Base-by-base conservation (phyloP, 257 asterid genomes). In the Haberlea rhodopensis region DNA sequence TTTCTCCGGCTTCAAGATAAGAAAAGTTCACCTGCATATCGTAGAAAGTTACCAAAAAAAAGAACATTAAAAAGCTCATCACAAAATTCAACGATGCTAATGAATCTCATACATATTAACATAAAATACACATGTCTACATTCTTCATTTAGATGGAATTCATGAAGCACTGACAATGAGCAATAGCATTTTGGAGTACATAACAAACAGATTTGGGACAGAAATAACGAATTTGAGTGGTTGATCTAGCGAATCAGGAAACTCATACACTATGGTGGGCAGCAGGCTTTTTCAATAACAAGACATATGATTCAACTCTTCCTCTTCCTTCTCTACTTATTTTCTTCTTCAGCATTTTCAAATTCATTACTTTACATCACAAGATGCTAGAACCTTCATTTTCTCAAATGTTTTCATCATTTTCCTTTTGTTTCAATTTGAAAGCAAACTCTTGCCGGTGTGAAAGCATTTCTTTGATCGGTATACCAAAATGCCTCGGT, bases 1-100 rank as follows among this genome's bases (percentile, higher is more conserved):
- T 81, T 82, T 90, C 99, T 66, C 96, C 97, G 16, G 99, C 99
- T 88, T 94, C 99, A 73, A 56, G 66, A 77, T 94, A 94, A 48
- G 95, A 84, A 72, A 94, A 94, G 67, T 94, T 94, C 53, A 90
- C 99, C 96, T 90, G 85, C 69, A 72, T 57, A 49, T 58, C 32
- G 31, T 19, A 67, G 61, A 53, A 62, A 67, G 49, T 67, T 58
- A 58, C 51, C 68, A 40, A 66, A 21, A 58, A 43, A 43, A n/a
- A 21, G 63, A 51, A 62, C 20, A 72, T 8, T 11, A 23, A 53
- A 32, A 23, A 23, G 46, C 22, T 55, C 54, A 53, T 5, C 27
- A 21, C 23, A 52, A 43, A 45, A 54, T 61, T 8, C 19, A 26
- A 66, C 0, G 32, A 25, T 66, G 37, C 52, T 26, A 13, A 9